Base-by-base conservation (phyloP, 495 filamentous ascomycete species). In the Aspergillus biplanus region DNA sequence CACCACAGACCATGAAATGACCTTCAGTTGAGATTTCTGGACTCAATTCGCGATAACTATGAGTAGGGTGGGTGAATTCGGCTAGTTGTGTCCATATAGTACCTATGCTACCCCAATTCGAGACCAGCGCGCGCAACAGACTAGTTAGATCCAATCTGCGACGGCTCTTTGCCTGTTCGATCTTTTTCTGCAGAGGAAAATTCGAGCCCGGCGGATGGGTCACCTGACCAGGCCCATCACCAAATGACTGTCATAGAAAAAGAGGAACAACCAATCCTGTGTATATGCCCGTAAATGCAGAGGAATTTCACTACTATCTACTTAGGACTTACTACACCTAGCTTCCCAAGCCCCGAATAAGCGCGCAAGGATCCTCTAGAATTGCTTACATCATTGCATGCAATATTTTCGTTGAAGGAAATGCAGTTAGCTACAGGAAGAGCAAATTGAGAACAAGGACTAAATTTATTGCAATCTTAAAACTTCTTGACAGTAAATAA, bases 151-250 rank as follows among this genome's bases (percentile, higher is more conserved):
- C n/a, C 39, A 11, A 12, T 44, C 4, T 44, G 5, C 39, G 4
- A 15, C 11, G 8, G 39, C 0, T 44, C 39, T 44, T 44, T 12
- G 39, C 39, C 0, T 13, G 37, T 7, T 39, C 7, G 4, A 39
- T 39, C 8, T 39, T 39, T 13, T 39, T 39, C 1, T 27, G 13
- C 37, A 39, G 37, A 39, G 52, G 12, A 33, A 34, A 54, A 34
- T 54, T 54, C 52, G 13, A 54, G 34, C 52, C 52, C 52, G 31
- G 27, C 52, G 27, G 4, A 34, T 8, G 7, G 33, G 52, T 54
- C 52, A 54, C 52, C 52, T 54, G 52, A 54, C 52, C 27, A 12
- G 27, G 27, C 11, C 27, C 27, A 54, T 50, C 47, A 33, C 50
- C 50, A 33, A 53, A 53, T 21, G 3, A 18, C 47, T 8, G 9